A percentile compares a stretch with the other conserved stretches of the same genome.
Evolutionary conservation across 176 grass and related monocot genomes (phyloP).

Genomic region (sorghum (Sorghum bicolor)): DNA sequence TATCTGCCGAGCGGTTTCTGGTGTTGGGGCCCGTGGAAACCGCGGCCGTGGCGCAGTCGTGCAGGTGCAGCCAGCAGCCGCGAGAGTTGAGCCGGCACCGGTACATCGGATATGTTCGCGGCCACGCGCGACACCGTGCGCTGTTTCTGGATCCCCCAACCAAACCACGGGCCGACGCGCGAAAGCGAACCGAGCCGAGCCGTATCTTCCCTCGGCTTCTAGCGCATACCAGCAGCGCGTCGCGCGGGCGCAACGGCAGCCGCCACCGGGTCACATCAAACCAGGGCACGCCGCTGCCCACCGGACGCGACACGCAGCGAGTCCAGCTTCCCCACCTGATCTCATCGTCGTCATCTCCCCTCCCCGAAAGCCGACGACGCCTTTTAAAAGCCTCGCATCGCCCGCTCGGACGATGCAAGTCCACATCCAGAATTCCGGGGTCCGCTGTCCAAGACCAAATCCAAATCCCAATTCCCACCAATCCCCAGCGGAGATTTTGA

Average conservation of each 20-base stretch:
- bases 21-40: not conserved
- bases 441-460: not conserved
- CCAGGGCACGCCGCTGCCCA: conserved; percentile 32
- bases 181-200: not conserved
- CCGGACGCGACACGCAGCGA: conserved; percentile 12
- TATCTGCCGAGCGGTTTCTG: not conserved
- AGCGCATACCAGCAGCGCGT: conserved; percentile 18
- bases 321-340: not conserved
- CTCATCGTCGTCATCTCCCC: not conserved
- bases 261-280: conserved; percentile 19
- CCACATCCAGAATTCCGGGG: not conserved
- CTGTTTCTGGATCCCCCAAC: not conserved
- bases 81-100: not conserved
- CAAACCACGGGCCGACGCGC: not conserved
- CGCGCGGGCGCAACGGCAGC: conserved; percentile 11
- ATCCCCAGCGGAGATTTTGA: not conserved
- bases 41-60: not conserved
- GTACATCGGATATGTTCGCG: not conserved
- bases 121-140: not conserved
- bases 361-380: not conserved
- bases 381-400: conserved; percentile 4
- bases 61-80: too few species aligned
- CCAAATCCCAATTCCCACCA: not conserved
- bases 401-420: not conserved
- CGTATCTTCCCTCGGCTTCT: conserved; percentile 11